Conservation (phyloP, 2,329 filamentous ascomycete species). For the Aureobasidium sp. region DNA sequence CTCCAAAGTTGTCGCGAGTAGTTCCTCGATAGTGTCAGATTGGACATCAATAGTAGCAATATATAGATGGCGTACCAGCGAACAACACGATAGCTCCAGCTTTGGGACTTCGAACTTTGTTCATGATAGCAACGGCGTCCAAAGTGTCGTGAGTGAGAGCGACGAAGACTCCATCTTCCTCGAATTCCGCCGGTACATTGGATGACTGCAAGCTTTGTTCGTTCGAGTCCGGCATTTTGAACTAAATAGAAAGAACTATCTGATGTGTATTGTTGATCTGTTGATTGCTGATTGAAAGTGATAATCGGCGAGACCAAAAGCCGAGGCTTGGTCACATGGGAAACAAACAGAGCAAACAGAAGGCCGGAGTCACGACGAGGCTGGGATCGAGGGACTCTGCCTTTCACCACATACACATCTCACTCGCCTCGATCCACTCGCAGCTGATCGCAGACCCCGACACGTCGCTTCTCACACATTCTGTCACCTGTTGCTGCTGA, state of each 20-base stretch:
- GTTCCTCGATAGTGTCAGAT: constrained; percentile 48
- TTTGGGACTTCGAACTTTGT: constrained; percentile 62
- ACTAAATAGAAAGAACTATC: not conserved
- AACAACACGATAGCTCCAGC: constrained; percentile 73
- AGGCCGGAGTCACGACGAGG: not conserved
- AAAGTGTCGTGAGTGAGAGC: constrained; percentile 60
- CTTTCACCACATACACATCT: not conserved
- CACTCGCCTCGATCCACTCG: not conserved
- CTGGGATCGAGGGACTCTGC: not conserved
- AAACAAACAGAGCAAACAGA: constrained; percentile 11
- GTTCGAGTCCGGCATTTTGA: not conserved
- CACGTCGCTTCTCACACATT: too few relatives aligned
- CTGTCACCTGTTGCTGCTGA: not conserved
- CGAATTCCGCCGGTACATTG: not conserved
- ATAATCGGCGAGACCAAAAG: not conserved
- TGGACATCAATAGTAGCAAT: not conserved
- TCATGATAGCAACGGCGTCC: constrained; percentile 51
- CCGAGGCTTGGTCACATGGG: constrained; percentile 9
- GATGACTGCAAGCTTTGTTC: not conserved
- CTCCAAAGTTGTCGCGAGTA: constrained; percentile 67
- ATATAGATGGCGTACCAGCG: constrained; percentile 48
- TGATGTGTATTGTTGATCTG: not conserved
- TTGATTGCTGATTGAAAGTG: not conserved
- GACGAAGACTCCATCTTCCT: constrained; percentile 54
- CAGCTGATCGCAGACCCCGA: not conserved